Percentiles rank a stretch among this genome's conserved stretches.
Evolutionary conservation across 202 grass and related monocot genomes (phyloP).

Genomic region (Brachypodium distachyon): DNA sequence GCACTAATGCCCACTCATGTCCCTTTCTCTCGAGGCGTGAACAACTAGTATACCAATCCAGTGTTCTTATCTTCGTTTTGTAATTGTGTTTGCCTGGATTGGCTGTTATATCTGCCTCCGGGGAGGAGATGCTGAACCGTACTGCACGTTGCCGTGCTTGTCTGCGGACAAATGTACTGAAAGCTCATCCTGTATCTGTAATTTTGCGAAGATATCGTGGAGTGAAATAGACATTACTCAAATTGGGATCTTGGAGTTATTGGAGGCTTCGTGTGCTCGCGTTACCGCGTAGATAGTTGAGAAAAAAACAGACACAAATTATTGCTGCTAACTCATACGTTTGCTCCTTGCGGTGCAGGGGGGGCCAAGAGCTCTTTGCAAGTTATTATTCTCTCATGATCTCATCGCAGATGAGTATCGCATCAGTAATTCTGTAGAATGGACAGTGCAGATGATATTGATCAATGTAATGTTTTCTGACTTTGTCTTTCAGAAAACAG

Average conservation of each 20-base stretch:
- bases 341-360: too few species aligned
- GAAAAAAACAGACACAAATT: not conserved
- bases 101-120: not conserved
- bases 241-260: not conserved
- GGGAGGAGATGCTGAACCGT: not conserved
- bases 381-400: too few species aligned
- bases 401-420: too few species aligned
- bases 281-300: not conserved
- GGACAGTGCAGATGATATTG: too few species aligned
- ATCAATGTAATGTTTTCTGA: too few species aligned
- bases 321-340: too few species aligned
- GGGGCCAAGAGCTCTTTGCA: too few species aligned
- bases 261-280: too few species aligned
- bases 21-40: not conserved
- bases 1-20: not conserved
- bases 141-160: constrained; percentile 2
- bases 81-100: not conserved
- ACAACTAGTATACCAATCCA: not conserved
- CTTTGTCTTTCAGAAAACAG: too few species aligned
- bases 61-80: not conserved
- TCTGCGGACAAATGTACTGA: not conserved
- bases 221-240: not conserved
- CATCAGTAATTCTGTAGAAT: too few species aligned
- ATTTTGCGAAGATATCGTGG: not conserved
- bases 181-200: constrained; percentile 9